A percentile compares a stretch with the other conserved stretches of the same genome.
phyloP scores from a whole-genome alignment of 2,329 filamentous ascomycete species.

The Apiospora koreana region DNA sequence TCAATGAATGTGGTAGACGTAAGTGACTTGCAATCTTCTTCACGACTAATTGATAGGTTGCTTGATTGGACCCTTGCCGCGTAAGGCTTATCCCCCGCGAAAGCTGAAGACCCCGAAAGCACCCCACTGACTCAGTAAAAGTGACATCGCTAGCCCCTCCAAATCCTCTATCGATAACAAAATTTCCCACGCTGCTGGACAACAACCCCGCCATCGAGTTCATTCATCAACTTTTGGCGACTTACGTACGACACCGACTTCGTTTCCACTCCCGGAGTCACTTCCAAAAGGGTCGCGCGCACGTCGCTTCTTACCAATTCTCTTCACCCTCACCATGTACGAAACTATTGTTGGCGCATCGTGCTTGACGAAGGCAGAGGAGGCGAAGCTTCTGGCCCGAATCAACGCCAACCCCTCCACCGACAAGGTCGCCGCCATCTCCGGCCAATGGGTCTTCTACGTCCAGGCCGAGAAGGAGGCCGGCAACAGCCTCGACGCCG shows the following conservation, averaged over 20 bases:
- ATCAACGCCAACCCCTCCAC: constrained; percentile 39
- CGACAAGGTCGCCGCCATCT: constrained; percentile 48
- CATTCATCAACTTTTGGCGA: neutral
- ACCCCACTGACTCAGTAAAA: neutral
- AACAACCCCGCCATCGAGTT: neutral
- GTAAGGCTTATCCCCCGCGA: neutral
- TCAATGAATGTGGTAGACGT: neutral
- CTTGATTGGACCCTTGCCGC: neutral
- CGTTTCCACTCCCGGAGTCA: constrained; percentile 1
- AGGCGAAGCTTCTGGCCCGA: constrained; percentile 44
- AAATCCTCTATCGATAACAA: constrained; percentile 7
- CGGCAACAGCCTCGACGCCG: constrained; percentile 38
- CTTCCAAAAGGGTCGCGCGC: constrained; percentile 10
- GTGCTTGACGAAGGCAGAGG: constrained; percentile 22
- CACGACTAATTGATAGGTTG: neutral
- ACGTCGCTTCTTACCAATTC: neutral
- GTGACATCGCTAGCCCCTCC: neutral
- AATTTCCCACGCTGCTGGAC: neutral
- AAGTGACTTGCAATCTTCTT: neutral
- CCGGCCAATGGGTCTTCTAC: constrained; percentile 66
- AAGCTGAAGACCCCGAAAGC: neutral
- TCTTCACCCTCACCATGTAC: constrained; percentile 14
- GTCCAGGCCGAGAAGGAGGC: constrained; percentile 56
- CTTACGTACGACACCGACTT: neutral
- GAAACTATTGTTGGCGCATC: constrained; percentile 18